Base-by-base conservation (phyloP, 805 yeast genomes). In the Candida sphagnicola region DNA sequence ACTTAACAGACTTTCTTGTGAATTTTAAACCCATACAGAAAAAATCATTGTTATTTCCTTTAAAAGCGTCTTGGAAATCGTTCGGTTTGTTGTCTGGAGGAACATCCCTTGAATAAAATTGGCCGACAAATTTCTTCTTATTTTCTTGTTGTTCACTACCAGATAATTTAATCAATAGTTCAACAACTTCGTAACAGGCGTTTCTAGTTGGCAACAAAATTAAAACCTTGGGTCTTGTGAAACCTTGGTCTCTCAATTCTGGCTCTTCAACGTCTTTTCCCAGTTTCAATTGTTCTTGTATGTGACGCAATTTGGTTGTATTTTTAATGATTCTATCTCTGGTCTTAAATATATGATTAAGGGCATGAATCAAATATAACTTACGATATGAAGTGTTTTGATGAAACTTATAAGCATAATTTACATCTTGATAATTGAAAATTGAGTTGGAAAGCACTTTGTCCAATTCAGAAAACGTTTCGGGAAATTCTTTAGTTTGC, bases 221-320 rank as follows among this genome's bases (percentile, higher is more conserved):
- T 40, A 93, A 63, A 1, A 84, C 89, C 53, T 89, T 90, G 1
- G 99, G 95, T 45, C 98, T 74, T 0, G 96, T 90, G 57, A 88
- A 93, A 19, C 99, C 98, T 60, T 93, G 98, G 57, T 93, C 99
- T 40, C 95, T 67, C 46, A 74, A 72, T 50, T 87, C 95, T 10
- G 76, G 76, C 43, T 75, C 80, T 3, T 50, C 52, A 3, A 45
- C 25, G 11, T 44, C 46, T 2, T 64, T 67, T 36, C 72, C 77
- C 18, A 66, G 65, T 31, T 67, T 56, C 32, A 67, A 40, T 14
- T 63, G 56, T 26, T 69, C 77, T 42, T 69, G 70, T 40, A 65
- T 67, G 13, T 58, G 48, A 21, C 67, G 61, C 15, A 81, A 47
- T 48, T 77, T 78, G 35, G 76, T 74, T 48, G 82, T 88, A 62